Conservation (phyloP, 495 filamentous ascomycete species). For the Xylaria intraflava region DNA sequence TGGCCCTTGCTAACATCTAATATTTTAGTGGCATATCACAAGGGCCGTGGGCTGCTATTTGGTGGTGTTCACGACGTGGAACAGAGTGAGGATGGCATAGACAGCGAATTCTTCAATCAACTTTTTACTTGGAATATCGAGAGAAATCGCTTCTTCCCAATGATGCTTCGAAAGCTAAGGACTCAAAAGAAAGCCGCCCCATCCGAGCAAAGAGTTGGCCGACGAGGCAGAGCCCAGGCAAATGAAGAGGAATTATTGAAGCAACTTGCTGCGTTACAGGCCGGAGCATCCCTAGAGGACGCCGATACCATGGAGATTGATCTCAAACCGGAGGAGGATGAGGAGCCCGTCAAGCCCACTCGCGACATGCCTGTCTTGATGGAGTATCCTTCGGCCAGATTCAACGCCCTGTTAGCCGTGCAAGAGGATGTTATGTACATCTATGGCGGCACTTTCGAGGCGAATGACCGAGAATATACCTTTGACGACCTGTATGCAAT, state of each 20-base stretch:
- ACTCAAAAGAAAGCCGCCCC: slow-evolving; percentile 50
- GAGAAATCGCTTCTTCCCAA: slow-evolving; percentile 83
- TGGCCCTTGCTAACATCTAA: background rate
- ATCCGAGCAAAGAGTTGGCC: slow-evolving; percentile 50
- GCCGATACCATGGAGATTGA: slow-evolving; percentile 54
- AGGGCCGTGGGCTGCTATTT: slow-evolving; percentile 86
- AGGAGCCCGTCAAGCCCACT: slow-evolving; percentile 40
- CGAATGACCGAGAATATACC: slow-evolving; percentile 86
- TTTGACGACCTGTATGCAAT: slow-evolving; percentile 92
- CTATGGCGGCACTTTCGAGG: slow-evolving; percentile 91
- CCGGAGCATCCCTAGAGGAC: slow-evolving; percentile 52
- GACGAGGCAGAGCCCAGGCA: slow-evolving; percentile 66
- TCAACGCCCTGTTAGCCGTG: slow-evolving; percentile 83
- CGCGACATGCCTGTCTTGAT: slow-evolving; percentile 54
- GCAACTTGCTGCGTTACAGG: slow-evolving; percentile 75
- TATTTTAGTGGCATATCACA: slow-evolving; percentile 72
- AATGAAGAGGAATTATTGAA: slow-evolving; percentile 84
- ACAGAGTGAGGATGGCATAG: slow-evolving; percentile 88
- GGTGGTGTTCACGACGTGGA: slow-evolving; percentile 94
- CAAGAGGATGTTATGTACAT: slow-evolving; percentile 89
- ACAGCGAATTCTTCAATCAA: slow-evolving; percentile 90
- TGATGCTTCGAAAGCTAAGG: slow-evolving; percentile 64
- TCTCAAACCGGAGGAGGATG: slow-evolving; percentile 32
- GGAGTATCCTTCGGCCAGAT: slow-evolving; percentile 79
- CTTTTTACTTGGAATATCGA: slow-evolving; percentile 90